Evolutionary conservation across 2,329 filamentous ascomycete genomes (phyloP).

Genomic region (Magnaporthales sp.): DNA sequence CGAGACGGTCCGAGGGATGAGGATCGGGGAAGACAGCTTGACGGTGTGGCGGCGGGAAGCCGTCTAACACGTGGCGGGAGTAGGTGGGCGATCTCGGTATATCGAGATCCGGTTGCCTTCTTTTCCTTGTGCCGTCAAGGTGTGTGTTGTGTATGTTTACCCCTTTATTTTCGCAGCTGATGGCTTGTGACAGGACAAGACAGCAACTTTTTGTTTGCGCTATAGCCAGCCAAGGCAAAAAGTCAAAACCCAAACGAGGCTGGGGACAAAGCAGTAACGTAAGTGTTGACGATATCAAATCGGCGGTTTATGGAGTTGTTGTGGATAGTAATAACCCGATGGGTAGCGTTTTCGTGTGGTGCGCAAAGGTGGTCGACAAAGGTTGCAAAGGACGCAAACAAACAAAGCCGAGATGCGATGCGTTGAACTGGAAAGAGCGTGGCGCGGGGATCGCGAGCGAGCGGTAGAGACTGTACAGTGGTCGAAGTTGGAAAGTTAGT

Average conservation of each 20-base stretch:
- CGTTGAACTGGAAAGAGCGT: conserved; percentile 7
- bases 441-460: conserved; percentile 16
- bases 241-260: not conserved
- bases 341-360: not conserved
- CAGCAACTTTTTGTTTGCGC: not conserved
- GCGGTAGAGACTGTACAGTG: not conserved
- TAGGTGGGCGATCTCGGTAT: not conserved
- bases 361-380: not conserved
- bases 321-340: not conserved
- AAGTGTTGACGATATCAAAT: not conserved
- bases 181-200: not conserved
- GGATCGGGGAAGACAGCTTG: conserved; percentile 89
- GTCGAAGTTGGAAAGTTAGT: not conserved
- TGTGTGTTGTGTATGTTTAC: not conserved
- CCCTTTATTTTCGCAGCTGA: not conserved
- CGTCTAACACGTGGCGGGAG: conserved; percentile 12
- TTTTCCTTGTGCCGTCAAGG: not conserved
- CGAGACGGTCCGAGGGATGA: conserved; percentile 82
- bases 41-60: conserved; percentile 58
- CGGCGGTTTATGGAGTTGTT: too few species aligned
- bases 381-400: not conserved
- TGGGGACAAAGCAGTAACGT: not conserved
- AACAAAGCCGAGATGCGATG: not conserved
- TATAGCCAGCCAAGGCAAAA: not conserved
- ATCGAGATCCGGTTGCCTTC: not conserved